These are phyloP conservation scores for Dianthus caryophyllus DNA, from an alignment of 148 eudicot genomes.

Conservation along the genomic window DNA sequence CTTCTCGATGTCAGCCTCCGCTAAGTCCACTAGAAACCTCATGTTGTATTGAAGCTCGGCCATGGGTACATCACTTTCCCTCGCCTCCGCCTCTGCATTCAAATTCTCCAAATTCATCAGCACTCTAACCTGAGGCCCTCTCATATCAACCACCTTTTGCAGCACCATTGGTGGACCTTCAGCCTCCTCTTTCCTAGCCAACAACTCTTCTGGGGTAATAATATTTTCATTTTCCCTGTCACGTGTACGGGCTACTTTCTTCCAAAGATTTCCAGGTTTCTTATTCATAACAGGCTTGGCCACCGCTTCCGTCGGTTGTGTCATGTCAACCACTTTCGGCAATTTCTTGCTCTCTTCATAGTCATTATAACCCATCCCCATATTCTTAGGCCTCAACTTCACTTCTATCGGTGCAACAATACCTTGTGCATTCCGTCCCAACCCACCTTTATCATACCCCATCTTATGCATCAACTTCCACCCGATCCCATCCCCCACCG, in stretches of 20 bases:
- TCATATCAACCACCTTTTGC: constrained; percentile 82
- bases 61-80: constrained; percentile 80
- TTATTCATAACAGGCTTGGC: constrained; percentile 33
- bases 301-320: constrained; percentile 38
- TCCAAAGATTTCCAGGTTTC: constrained; percentile 59
- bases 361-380: constrained; percentile 91
- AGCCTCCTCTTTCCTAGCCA: constrained; percentile 66
- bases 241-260: constrained; percentile 44
- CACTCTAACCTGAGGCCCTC: constrained; percentile 88
- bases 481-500: constrained; percentile 36
- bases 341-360: constrained; percentile 43
- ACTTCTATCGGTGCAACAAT: constrained; percentile 79
- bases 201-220: constrained; percentile 72
- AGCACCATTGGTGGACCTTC: constrained; percentile 49
- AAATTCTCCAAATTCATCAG: constrained; percentile 70
- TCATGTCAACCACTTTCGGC: constrained; percentile 31
- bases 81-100: constrained; percentile 72
- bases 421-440: constrained; percentile 80
- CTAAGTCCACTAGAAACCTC: constrained; percentile 59
- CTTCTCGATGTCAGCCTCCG: constrained; percentile 68
- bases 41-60: constrained; percentile 82
- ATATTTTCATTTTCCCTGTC: constrained; percentile 48
- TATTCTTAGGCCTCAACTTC: constrained; percentile 66
- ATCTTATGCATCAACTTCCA: constrained; percentile 57
- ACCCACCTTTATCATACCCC: constrained; percentile 87